Evolutionary conservation across 2,329 filamentous ascomycete species (phyloP).

Genomic region (Coniella vitis): DNA sequence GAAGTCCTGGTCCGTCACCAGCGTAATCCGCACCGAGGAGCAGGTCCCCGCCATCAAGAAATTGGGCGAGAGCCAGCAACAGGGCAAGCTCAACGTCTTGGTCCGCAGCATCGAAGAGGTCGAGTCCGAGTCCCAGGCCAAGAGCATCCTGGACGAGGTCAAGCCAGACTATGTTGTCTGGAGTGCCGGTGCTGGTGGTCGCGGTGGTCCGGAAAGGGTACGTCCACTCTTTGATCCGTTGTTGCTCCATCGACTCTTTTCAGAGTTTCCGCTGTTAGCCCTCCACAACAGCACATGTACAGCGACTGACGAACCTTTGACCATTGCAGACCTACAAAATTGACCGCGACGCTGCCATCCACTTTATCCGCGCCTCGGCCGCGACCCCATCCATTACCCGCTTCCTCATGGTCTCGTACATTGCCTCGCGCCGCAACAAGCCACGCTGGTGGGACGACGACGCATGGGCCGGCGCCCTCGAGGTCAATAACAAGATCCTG

Average conservation of each 20-base stretch:
- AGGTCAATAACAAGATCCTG: conserved; percentile 36
- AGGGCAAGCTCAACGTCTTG: conserved; percentile 63
- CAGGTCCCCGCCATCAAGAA: conserved; percentile 59
- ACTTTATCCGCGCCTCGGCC: conserved; percentile 55
- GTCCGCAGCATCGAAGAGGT: conserved; percentile 67
- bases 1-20: conserved; percentile 70
- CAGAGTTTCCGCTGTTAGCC: too few species aligned
- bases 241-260: not conserved
- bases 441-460: conserved; percentile 51
- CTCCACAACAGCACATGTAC: not conserved
- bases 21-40: conserved; percentile 65
- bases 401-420: conserved; percentile 60
- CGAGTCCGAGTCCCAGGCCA: conserved; percentile 54
- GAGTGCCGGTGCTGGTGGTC: conserved; percentile 59
- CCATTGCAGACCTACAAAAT: conserved; percentile 44
- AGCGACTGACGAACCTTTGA: not conserved
- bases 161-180: conserved; percentile 62
- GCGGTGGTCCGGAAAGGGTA: conserved; percentile 47
- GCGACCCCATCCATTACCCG: conserved; percentile 46
- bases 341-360: conserved; percentile 56
- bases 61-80: conserved; percentile 43
- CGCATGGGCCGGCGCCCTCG: conserved; percentile 35
- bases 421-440: conserved; percentile 42
- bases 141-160: conserved; percentile 53
- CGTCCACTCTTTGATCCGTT: conserved; percentile 10